Evolutionary conservation across 2,329 filamentous ascomycete genomes (phyloP), one percentile per base, ranked within the genome.

Genomic region (Xylogone sp.): DNA sequence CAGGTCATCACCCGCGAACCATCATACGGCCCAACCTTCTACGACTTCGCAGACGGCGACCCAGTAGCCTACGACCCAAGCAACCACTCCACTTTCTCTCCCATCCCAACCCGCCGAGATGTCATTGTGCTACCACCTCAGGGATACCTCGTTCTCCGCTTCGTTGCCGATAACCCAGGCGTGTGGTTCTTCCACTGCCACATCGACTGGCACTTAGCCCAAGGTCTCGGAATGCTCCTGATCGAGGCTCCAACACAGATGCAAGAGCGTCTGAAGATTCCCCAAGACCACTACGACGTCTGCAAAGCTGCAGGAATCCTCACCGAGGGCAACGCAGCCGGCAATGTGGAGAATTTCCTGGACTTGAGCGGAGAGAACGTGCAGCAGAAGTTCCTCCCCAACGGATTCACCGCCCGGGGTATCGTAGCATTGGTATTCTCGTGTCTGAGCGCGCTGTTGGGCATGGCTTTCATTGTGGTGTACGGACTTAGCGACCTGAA

Each of bases 261-360:
- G n/a, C 64, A 66, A 31, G 58, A 61, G 42, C 42, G 49, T 0
- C 59, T 86, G 31, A 71, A 69, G 0, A 79, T 95, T 19, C 88
- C 88, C 0, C 59, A 75, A 13, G 68, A 79, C 49, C 82, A 84
- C 55, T 66, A 75, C 42, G 78, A 79, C 6, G 78, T 71, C 3
- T 93, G 88, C 64, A 69, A 70, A 4, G 77, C 73, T 0, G 72
- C 65, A 0, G 69, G 71, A 6, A 67, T 82, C 0, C 75, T 81
- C 1, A 78, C 71, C 0, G 61, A 63, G 2, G 90, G 90, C 3
- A 94, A 94, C 60, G 90, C 89, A 0, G 90, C 88, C 0, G 90
- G 77, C 0, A 90, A 91, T 62, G 84, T 80, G 0, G 65, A 69
- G 0, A 69, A 93, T 58, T 70, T 82, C 8, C 69, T 88, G 0